A percentile compares a stretch with the other conserved stretches of the same genome.
These are phyloP conservation scores for Aureobasidium melanogenum DNA, from an alignment of 2,329 filamentous ascomycete genomes.

Conservation along the genomic window DNA sequence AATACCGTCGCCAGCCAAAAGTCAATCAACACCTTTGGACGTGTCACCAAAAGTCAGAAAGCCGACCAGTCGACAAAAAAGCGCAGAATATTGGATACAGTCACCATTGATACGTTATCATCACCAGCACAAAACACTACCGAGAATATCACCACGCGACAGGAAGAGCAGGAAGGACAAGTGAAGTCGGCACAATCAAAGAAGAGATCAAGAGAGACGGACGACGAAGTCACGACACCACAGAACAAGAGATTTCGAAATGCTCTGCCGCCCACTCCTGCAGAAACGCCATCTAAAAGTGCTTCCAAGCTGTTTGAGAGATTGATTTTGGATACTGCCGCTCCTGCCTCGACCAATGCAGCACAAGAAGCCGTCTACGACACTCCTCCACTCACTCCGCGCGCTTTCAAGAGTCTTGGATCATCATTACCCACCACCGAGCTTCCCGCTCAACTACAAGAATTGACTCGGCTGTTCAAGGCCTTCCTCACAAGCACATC, in stretches of 20 bases:
- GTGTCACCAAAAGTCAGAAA: conserved; percentile 5
- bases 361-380: conserved; percentile 17
- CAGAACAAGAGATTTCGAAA: conserved; percentile 26
- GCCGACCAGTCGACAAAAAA: neutral
- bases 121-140: neutral
- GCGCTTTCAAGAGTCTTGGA: conserved; percentile 7
- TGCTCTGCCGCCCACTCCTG: conserved; percentile 21
- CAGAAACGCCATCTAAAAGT: conserved; percentile 27
- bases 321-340: conserved; percentile 19
- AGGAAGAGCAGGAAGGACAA: neutral
- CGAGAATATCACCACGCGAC: neutral
- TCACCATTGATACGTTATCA: neutral
- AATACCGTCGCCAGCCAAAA: neutral
- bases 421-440: conserved; percentile 6
- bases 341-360: conserved; percentile 7
- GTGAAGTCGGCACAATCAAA: neutral
- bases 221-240: conserved; percentile 18
- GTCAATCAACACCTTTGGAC: conserved; percentile 6
- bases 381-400: conserved; percentile 27
- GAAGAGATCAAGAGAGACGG: conserved; percentile 11
- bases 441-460: conserved; percentile 34
- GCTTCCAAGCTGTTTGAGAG: conserved; percentile 26
- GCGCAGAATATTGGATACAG: neutral
- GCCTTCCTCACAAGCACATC: conserved; percentile 42
- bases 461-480: conserved; percentile 36